Evolutionary conservation across 1,284 basidiomycete species (phyloP), one percentile per base, ranked within the genome.

Genomic region (Sutorius eximius): DNA sequence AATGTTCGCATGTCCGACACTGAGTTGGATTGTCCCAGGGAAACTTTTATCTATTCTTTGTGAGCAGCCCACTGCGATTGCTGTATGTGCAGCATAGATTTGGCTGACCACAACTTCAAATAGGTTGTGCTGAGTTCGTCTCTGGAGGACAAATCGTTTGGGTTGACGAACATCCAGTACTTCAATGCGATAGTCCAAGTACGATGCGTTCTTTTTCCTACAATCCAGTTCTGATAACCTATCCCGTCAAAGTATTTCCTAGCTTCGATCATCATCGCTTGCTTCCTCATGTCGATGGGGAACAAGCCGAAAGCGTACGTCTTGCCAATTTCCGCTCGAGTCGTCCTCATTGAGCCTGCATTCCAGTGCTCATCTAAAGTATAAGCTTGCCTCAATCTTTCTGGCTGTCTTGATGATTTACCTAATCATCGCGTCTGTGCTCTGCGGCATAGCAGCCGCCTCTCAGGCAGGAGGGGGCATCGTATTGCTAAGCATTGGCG

Each of bases 21-120:
- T 57, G 20, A 52, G 34, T n/a, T 24, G 24, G 20, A 57, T 49
- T 34, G 32, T 33, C n/a, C 3, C 45, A 90, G 85, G 95, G 91
- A 20, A 98, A 97, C 69, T 97, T 93, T 70, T 98, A 93, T 76
- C 79, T 98, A 51, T 98, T 98, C 75, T 98, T 98, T 73, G 93
- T 95, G 66, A 74, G 89, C 57, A 60, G 27, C 20, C 34, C 33
- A 20, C 5, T 42, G 41, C 38, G 37, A 13, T 40, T n/a, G 51
- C 2, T 22, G n/a, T n/a, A n/a, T 10, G 12, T 2, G 13, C 18
- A 36, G 44, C n/a, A 33, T 18, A 15, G 20, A 22, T 38, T 18
- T 11, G n/a, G 43, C 53, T 67, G 46, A 65, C 45, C 30, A 66
- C 45, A 54, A n/a, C 5, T 36, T 33, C 32, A 24, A 48, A 50